A percentile compares a stretch with the other conserved stretches of the same genome.
Conservation (phyloP, 768 basidiomycete genomes). For the Mycena haematopus region DNA sequence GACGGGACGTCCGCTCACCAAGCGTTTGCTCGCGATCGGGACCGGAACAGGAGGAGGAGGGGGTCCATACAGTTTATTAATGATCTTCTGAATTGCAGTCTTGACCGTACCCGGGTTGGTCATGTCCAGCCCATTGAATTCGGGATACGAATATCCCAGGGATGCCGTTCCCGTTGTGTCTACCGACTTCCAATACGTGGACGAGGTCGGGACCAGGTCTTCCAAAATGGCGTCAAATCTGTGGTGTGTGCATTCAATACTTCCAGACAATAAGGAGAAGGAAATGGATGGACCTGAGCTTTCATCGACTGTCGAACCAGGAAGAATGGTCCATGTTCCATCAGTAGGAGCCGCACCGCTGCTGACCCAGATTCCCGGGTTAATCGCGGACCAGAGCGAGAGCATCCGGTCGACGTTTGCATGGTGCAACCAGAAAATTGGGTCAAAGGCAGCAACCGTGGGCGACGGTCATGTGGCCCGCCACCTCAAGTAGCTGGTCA, state of each 20-base stretch:
- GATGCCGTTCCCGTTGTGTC: conserved; percentile 36
- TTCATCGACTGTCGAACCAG: conserved; percentile 35
- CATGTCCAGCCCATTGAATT: conserved; percentile 49
- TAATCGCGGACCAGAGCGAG: conserved; percentile 57
- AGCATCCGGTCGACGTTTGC: conserved; percentile 58
- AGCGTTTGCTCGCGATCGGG: background rate
- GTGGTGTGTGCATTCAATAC: conserved; percentile 3
- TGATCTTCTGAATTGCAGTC: conserved; percentile 40
- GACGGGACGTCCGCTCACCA: background rate
- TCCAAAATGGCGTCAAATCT: conserved; percentile 58
- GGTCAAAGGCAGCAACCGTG: conserved; percentile 49
- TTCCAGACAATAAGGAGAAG: background rate
- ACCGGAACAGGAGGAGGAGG: background rate
- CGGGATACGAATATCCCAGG: conserved; percentile 57
- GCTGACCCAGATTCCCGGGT: conserved; percentile 48
- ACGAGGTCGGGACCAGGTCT: conserved; percentile 36
- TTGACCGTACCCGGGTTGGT: conserved; percentile 36
- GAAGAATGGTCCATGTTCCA: conserved; percentile 44
- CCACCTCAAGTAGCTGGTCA: conserved; percentile 51
- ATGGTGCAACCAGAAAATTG: conserved; percentile 62
- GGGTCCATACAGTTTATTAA: conserved; percentile 45
- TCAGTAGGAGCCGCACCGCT: conserved; percentile 32
- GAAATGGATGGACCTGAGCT: conserved; percentile 35
- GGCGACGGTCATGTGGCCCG: conserved; percentile 32
- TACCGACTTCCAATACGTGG: conserved; percentile 47